Base-by-base conservation (phyloP, 805 yeast genomes). In the Yamadazyma phyllophila region DNA sequence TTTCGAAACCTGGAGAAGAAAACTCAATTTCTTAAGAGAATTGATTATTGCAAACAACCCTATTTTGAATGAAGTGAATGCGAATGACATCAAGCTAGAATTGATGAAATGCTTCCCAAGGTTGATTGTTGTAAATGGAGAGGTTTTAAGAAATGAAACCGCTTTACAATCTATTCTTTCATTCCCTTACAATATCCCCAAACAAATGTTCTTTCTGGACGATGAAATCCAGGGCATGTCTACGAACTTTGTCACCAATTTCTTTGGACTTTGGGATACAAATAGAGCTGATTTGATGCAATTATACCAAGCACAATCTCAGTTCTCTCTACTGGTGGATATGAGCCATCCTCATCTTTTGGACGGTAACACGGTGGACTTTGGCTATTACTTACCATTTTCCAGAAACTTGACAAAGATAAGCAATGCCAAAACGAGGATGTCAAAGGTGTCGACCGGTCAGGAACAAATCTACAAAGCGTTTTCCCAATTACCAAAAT, bases 21-120 rank as follows among this genome's bases (percentile, higher is more conserved):
- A 89, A 66, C 81, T 94, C 54, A 78, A 78, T 39, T 65, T 67
- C 32, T 67, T 94, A 46, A 76, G 94, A 48, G 97, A 92, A 62
- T 70, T 94, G 38, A 74, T 90, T n/a, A 62, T 92, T 50, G 60
- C 73, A 2, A 89, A 88, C 20, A 94, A 94, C 62, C 96, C 97
- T 16, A 63, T 94, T 26, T 59, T 65, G n/a, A 60, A 57, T 30
- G 73, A 72, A 39, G 48, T 47, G 1, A 39, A 43, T 10, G 56
- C 53, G 38, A 69, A 75, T 12, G 61, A 65, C 32, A 77, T 83
- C 50, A 79, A 80, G 48, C 58, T 72, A 5, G 95, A 88, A 46
- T 69, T 92, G 38, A 67, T 88, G 62, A 76, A 76, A 44, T 57
- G 77, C 31, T 94, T 94, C 68, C 97, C 98, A n/a, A 73, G 85